Base-by-base conservation (phyloP, 331 rosid species). In the Dryas integrifolia region DNA sequence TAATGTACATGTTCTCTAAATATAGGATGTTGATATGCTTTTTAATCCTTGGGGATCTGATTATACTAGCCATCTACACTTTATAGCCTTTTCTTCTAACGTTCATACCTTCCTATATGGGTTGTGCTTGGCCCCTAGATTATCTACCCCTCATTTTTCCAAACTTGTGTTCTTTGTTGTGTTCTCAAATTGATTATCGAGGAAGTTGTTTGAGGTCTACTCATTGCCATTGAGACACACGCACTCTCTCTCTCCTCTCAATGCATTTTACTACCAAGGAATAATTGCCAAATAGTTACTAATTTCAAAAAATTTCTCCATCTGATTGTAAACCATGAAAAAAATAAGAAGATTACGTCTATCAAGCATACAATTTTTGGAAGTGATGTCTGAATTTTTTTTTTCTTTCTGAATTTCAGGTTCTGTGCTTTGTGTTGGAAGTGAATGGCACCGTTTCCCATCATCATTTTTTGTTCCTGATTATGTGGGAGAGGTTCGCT, bases 381-480 rank as follows among this genome's bases (percentile, higher is more conserved):
- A 46, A 71, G 45, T 39, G 16, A 14, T 26, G 35, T 9, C 73
- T 55, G 47, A 44, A 45, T 45, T 51, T 71, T 61, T 48, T 16
- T 13, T 60, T 48, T 45, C 64, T 49, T 64, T 47, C 16, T 48
- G 51, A 35, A 48, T 81, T 81, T 75, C 86, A 92, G 99, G 84
- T 76, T 79, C 99, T 82, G 83, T 88, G 30, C 82, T 95, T 11
- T 95, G 99, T 59, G 93, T 95, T 61, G 99, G 99, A 78, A 88
- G 96, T 58, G 99, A 92, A 81, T 95, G 99, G 98, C 97, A 95
- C 66, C 93, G 98, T 5, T 95, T 73, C 72, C 99, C 99, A 15
- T 95, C 99, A 14, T 95, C 98, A 5, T 95, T 95, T 84, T 87
- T 95, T 4, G 39, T 92, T 80, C 99, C 99, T 12, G 85, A 86